Evolutionary conservation across 2,329 filamentous ascomycete species (phyloP).

Genomic region (Colletotrichum coccodes): DNA sequence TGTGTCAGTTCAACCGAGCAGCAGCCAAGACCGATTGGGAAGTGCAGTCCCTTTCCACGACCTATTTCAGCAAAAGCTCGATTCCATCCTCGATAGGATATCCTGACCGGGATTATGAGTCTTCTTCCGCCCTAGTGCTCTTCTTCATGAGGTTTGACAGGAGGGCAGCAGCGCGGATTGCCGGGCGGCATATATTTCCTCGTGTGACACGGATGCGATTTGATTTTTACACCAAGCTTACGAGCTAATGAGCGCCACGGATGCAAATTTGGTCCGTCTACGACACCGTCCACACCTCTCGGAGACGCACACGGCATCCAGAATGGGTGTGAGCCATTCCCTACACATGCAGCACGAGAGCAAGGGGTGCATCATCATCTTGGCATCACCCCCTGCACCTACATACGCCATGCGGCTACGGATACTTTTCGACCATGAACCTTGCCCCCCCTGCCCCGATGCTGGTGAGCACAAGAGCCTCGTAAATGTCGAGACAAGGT

Average conservation of each 20-base stretch:
- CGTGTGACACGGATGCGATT: conserved; percentile 4
- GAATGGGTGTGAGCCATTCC: neutral
- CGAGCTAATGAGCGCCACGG: conserved; percentile 18
- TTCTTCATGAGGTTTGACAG: neutral
- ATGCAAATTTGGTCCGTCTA: conserved; percentile 4
- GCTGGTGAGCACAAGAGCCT: neutral
- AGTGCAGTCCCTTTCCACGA: neutral
- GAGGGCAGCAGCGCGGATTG: neutral
- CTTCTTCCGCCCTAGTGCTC: neutral
- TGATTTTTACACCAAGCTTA: neutral
- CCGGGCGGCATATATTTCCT: neutral
- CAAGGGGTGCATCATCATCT: conserved; percentile 9
- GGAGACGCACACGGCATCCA: conserved; percentile 11
- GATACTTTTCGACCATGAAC: neutral
- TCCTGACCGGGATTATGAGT: neutral
- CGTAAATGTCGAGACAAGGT: neutral
- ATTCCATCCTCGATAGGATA: neutral
- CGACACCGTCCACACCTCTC: neutral
- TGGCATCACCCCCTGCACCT: neutral
- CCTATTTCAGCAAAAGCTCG: neutral
- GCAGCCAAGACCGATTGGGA: neutral
- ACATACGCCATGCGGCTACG: neutral
- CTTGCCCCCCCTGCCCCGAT: neutral
- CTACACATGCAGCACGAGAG: neutral
- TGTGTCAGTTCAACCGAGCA: neutral